A percentile compares a stretch with the other conserved stretches of the same genome.
These are phyloP conservation scores for Colletotrichum sp. DNA, from an alignment of 2,329 filamentous ascomycete genomes.

Conservation along the genomic window DNA sequence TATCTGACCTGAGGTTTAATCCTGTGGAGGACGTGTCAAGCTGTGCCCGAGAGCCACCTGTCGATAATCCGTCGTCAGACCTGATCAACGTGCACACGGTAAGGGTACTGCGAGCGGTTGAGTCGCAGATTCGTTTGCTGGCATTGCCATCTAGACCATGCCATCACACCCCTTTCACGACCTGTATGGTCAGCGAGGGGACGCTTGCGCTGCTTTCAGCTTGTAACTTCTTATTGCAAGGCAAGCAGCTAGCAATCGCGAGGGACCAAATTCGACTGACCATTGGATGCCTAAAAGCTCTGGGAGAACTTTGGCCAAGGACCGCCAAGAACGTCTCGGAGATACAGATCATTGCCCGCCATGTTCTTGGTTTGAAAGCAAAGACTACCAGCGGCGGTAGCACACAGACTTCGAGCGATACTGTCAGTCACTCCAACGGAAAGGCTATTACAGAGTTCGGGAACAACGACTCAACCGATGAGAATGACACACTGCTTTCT, in stretches of 20 bases:
- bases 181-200: constrained; percentile 44
- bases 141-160: constrained; percentile 37
- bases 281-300: constrained; percentile 41
- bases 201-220: constrained; percentile 39
- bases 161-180: constrained; percentile 41
- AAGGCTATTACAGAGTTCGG: background rate
- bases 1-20: constrained; percentile 42
- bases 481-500: background rate
- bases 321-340: constrained; percentile 39
- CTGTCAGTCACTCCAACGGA: background rate
- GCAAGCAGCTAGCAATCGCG: constrained; percentile 34
- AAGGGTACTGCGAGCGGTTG: constrained; percentile 38
- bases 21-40: constrained; percentile 40
- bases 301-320: constrained; percentile 41
- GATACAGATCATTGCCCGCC: constrained; percentile 41
- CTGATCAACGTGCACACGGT: constrained; percentile 41
- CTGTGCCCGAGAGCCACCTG: constrained; percentile 31
- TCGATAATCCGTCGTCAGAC: constrained; percentile 22
- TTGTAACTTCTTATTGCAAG: constrained; percentile 37
- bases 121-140: constrained; percentile 41
- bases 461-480: background rate
- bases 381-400: background rate
- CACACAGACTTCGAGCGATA: background rate
- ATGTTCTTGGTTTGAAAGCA: constrained; percentile 25
- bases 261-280: constrained; percentile 44